Evolutionary conservation across 768 basidiomycete genomes (phyloP).

Genomic region (Termitomyces sp.): DNA sequence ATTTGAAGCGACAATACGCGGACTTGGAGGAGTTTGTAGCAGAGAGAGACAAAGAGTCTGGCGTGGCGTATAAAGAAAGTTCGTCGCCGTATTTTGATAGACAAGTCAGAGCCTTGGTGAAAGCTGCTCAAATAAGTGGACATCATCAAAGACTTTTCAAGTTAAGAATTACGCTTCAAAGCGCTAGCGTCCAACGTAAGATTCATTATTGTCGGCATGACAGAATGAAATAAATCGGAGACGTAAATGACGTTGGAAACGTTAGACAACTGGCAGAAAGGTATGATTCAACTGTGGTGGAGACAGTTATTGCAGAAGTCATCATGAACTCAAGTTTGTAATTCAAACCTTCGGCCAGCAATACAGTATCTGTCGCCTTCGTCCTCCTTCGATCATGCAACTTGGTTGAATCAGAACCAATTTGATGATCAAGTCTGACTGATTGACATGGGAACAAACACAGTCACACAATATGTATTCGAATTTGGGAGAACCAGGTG

Average conservation of each 20-base stretch:
- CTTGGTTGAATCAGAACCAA: too few species aligned
- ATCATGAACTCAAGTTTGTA: too few species aligned
- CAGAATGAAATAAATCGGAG: not conserved
- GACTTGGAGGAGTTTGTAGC: conserved; percentile 77
- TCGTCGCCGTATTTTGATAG: conserved; percentile 83
- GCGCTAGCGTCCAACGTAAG: conserved; percentile 58
- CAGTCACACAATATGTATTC: too few species aligned
- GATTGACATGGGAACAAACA: too few species aligned
- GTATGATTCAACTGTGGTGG: not conserved
- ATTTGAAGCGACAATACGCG: conserved; percentile 78
- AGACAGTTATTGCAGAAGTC: not conserved
- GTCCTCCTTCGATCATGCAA: too few species aligned
- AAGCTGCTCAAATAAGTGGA: conserved; percentile 39
- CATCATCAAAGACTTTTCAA: conserved; percentile 5
- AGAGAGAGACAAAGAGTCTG: conserved; percentile 58
- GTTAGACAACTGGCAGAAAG: not conserved
- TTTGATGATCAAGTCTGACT: too few species aligned
- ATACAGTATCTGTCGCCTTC: too few species aligned
- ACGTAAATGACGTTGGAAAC: not conserved
- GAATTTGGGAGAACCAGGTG: not conserved
- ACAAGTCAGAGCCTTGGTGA: conserved; percentile 71
- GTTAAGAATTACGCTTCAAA: conserved; percentile 36
- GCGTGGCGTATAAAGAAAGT: conserved; percentile 59
- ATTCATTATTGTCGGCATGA: conserved; percentile 43
- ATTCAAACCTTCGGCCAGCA: too few species aligned